Percentiles rank a stretch among this genome's conserved stretches.
phyloP scores from a whole-genome alignment of 441 rosid genomes.

The Geranium incanum region DNA sequence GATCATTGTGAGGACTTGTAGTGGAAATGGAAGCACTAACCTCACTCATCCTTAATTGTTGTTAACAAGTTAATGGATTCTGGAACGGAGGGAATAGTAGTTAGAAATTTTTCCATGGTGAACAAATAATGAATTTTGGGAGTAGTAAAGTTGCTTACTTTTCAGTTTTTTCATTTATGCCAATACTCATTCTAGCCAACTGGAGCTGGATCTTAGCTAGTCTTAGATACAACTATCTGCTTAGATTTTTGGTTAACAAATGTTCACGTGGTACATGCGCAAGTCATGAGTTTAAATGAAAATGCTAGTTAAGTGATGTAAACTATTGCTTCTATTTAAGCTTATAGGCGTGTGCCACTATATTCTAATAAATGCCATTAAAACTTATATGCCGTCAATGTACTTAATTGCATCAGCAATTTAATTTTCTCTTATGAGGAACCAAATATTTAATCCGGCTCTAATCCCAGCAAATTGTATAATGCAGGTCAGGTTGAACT shows the following conservation, averaged over 20 bases:
- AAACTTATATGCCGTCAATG: not conserved
- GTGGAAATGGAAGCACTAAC: no score
- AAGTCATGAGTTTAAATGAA: not conserved
- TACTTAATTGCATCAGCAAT: not conserved
- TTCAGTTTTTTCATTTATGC: not conserved
- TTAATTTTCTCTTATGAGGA: not conserved
- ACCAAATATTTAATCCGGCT: not conserved
- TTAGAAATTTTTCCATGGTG: no score
- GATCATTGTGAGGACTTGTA: no score
- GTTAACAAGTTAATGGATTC: no score
- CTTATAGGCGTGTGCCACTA: not conserved
- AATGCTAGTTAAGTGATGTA: not conserved
- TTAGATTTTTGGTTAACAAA: not conserved
- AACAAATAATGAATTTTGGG: no score
- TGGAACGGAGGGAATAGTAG: no score
- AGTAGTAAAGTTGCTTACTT: no score
- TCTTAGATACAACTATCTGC: not conserved
- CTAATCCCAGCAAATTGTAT: constrained; percentile 10
- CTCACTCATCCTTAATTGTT: no score
- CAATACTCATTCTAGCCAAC: not conserved
- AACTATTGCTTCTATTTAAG: not conserved
- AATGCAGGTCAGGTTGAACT: constrained; percentile 65
- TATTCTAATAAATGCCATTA: not conserved
- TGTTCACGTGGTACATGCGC: not conserved
- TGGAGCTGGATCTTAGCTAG: not conserved